Base-by-base conservation (phyloP, 2,329 filamentous ascomycete species). In the Drechslerella dactyloides region DNA sequence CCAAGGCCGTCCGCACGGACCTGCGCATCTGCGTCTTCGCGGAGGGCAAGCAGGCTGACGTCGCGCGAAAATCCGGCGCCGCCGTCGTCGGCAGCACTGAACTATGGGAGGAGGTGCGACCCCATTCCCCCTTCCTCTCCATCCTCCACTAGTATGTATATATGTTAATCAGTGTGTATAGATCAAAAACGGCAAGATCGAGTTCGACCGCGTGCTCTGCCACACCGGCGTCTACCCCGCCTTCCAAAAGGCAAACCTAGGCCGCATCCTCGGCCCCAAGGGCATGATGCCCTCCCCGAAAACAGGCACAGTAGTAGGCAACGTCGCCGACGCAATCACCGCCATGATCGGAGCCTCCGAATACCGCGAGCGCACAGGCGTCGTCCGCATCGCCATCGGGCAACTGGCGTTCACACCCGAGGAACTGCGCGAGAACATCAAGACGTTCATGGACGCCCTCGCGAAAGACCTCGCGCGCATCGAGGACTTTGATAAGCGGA, bases 221-320 rank as follows among this genome's bases (percentile, higher is more conserved):
- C 93, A 97, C 80, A 84, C 85, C 56, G 87, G 90, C 76, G 92
- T 88, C 76, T 83, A 94, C 75, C 84, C 85, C 58, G 91, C 90
- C 64, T 82, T 99, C 77, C 89, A 89, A 79, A 93, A 94, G 82
- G 89, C 92, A 37, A 86, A 85, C 0, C 80, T 99, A 74, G 93
- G 90, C 74, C 85, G 89, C 75, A 85, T 96, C 48, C 83, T 99
- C 19, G 94, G 94, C 77, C 94, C 96, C 51, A 88, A 86, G 80
- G 93, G 93, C 1, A 81, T 99, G 78, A 97, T 99, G 94, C 94
- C 94, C 4, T 96, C 86, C 79, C 82, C 85, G 70, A 96, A 96
- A 83, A 87, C 87, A 73, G 92, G 91, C 74, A 97, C 94, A 0
- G 90, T 99, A 63, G 91, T 96, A 23, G 89, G 85, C 78, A 89